Base-by-base conservation (phyloP, 139 green algal species). In the Coelastrella sp. region DNA sequence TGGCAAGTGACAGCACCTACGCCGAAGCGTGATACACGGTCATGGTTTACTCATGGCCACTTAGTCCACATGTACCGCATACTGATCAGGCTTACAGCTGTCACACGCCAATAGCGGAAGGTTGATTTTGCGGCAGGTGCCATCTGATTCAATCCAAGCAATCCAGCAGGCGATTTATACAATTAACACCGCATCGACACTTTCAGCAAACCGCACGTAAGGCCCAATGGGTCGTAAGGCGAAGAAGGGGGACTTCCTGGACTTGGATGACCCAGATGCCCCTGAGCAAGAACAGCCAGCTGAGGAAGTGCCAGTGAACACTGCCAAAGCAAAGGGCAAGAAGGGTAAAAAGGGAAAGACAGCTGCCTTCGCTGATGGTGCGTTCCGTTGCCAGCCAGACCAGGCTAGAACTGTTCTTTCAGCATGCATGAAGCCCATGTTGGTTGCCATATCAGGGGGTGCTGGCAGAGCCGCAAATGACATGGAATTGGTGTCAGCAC, bases 201-300 rank as follows among this genome's bases (percentile, higher is more conserved):
- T 73, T 73, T 73, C 65, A 35, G 72, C 72, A 78, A 27, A 49
- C 72, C 19, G 65, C 65, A 73, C 35, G 35, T 49, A 49, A 49
- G 63, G n/a, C 27, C 6, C 78, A 35, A 93, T 85, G 86, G 82
- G 87, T 14, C 80, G 85, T 15, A 93, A 88, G 81, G 93, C 92
- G 63, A 95, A 95, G 82, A 89, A 92, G 57, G 90, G 81, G 6
- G 84, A 82, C 25, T 81, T 91, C 9, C 66, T 88, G 25, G 90
- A 93, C 58, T 73, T 93, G 68, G 70, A 79, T 10, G 87, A 91
- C 66, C 78, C 87, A 4, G 61, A 79, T n/a, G 91, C 91, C 6
- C 85, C 80, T 25, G 78, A 89, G 27, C 60, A 49, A 17, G 90
- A 91, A 22, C 88, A 92, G 11, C 83, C 49, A 35, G 61, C 65